Conservation (phyloP, 2,329 filamentous ascomycete species). For the Aureobasidium vineae region DNA sequence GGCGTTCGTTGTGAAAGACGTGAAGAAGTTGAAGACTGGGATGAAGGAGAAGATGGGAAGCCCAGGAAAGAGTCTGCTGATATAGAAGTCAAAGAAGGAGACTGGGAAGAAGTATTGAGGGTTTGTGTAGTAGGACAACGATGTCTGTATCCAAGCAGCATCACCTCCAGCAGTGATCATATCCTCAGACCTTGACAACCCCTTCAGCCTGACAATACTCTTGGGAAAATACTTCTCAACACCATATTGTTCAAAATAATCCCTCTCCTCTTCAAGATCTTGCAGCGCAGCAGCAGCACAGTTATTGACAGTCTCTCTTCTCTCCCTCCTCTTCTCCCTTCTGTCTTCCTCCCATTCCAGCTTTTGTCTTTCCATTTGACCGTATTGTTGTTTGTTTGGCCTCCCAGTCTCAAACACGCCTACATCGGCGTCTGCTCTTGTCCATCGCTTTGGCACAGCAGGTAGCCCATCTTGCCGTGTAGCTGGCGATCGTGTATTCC, state of each 20-base stretch:
- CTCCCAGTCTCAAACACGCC: neutral
- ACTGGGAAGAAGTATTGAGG: no score
- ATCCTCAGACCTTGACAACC: neutral
- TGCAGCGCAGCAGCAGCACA: neutral
- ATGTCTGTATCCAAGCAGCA: neutral
- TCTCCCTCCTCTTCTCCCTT: neutral
- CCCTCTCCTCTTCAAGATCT: neutral
- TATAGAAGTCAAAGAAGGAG: neutral
- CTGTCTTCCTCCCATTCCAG: neutral
- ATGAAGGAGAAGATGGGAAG: neutral
- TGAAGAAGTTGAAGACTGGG: neutral
- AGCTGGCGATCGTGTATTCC: neutral
- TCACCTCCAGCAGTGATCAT: neutral
- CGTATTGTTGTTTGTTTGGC: neutral
- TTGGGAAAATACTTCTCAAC: neutral
- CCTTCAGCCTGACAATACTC: neutral
- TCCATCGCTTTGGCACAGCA: neutral
- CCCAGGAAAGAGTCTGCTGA: neutral
- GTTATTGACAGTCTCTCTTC: neutral
- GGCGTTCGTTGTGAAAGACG: neutral
- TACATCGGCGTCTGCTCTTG: neutral
- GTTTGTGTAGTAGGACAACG: neutral
- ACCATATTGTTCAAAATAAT: neutral
- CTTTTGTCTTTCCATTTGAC: neutral
- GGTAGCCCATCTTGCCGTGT: neutral